Conservation (phyloP, 805 yeast genomes). For the Metschnikowia kunwiensis region DNA sequence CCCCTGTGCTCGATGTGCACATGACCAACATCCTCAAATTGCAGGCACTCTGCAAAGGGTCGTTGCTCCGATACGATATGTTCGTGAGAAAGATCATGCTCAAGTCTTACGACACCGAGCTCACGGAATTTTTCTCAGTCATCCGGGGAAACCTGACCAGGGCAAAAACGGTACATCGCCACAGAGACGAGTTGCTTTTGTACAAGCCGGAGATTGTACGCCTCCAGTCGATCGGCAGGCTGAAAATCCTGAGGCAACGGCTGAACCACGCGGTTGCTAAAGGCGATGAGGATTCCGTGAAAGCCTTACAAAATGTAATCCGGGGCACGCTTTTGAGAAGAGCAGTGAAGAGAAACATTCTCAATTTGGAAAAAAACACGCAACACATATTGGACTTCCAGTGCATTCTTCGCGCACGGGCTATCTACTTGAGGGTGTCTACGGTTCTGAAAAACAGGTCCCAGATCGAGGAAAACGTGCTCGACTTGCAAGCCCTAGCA, state of each 20-base stretch:
- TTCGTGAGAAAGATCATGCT: slow-evolving; percentile 63
- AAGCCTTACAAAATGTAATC: slow-evolving; percentile 6
- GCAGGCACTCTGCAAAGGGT: slow-evolving; percentile 72
- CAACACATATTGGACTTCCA: slow-evolving; percentile 27
- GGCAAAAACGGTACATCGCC: slow-evolving; percentile 29
- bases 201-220: slow-evolving; percentile 32
- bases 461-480: slow-evolving; percentile 22
- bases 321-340: slow-evolving; percentile 7
- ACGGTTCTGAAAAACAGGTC: slow-evolving; percentile 12
- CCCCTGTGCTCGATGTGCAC: slow-evolving; percentile 6
- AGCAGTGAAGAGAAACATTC: background rate
- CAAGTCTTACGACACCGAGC: slow-evolving; percentile 51
- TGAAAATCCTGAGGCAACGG: slow-evolving; percentile 17
- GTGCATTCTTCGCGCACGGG: slow-evolving; percentile 41
- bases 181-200: slow-evolving; percentile 31
- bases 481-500: slow-evolving; percentile 30
- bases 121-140: slow-evolving; percentile 47
- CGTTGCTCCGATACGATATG: slow-evolving; percentile 58
- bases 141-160: slow-evolving; percentile 48
- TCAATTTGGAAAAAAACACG: background rate
- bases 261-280: background rate
- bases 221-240: slow-evolving; percentile 40
- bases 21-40: slow-evolving; percentile 42
- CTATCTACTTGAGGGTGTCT: slow-evolving; percentile 20
- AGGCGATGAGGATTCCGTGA: slow-evolving; percentile 1